Percentiles rank a stretch among this genome's conserved stretches.
These are phyloP conservation scores for Vaccinium corymbosum DNA, from an alignment of 148 eudicot genomes.

Conservation along the genomic window DNA sequence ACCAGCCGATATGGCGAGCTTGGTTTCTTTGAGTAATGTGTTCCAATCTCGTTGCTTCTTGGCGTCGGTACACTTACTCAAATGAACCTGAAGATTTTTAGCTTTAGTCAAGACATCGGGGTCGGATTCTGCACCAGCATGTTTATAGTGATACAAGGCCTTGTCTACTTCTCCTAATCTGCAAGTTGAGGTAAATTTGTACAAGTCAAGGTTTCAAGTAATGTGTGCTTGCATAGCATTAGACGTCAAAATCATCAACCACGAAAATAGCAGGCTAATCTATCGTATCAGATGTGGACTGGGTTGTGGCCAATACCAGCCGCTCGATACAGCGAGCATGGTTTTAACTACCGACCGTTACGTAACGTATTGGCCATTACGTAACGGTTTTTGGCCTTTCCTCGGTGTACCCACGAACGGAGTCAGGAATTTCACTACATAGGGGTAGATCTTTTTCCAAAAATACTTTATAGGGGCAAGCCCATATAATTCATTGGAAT, in stretches of 20 bases:
- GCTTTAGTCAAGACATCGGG: conserved; percentile 70
- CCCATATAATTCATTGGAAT: too few relatives aligned
- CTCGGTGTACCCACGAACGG: too few relatives aligned
- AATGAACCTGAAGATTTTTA: conserved; percentile 44
- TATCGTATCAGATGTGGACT: background rate
- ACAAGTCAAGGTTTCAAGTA: background rate
- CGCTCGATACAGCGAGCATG: too few relatives aligned
- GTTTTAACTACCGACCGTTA: too few relatives aligned
- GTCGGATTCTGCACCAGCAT: conserved; percentile 81
- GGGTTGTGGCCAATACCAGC: too few relatives aligned
- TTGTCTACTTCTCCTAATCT: conserved; percentile 95
- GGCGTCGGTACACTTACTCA: conserved; percentile 72
- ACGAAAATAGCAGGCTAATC: background rate
- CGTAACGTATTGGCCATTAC: too few relatives aligned
- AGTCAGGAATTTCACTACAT: too few relatives aligned
- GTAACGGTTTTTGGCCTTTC: too few relatives aligned
- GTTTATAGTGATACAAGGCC: conserved; percentile 67
- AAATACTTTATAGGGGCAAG: too few relatives aligned
- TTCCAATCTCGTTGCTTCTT: conserved; percentile 81
- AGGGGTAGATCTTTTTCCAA: too few relatives aligned
- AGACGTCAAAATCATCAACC: background rate
- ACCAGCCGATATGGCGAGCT: conserved; percentile 59
- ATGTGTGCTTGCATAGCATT: background rate
- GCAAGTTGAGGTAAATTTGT: background rate
- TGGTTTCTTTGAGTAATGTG: conserved; percentile 52